These are phyloP conservation scores for Syncephalastrum contaminatum DNA, from an alignment of 371 early-diverging fungal species.

Conservation along the genomic window DNA sequence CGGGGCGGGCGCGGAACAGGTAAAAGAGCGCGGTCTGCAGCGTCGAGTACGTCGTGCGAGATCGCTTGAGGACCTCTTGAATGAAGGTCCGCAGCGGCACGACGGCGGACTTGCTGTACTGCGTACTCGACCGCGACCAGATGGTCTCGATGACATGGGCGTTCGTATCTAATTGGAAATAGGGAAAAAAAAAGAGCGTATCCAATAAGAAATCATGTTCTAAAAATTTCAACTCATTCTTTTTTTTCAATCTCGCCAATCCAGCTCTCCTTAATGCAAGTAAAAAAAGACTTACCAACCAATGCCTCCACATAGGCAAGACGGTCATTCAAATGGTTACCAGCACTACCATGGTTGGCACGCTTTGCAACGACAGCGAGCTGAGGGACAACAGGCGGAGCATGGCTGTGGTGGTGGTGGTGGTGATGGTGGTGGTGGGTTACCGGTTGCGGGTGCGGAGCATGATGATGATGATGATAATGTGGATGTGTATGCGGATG, in stretches of 20 bases:
- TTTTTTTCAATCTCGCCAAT: neutral
- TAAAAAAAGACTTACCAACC: slow-evolving; percentile 37
- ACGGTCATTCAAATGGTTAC: slow-evolving; percentile 17
- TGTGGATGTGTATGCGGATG: slow-evolving; percentile 7
- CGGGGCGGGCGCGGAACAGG: slow-evolving; percentile 54
- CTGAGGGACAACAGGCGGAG: neutral
- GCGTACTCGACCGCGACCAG: slow-evolving; percentile 44
- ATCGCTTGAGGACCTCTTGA: slow-evolving; percentile 75
- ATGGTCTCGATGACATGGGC: slow-evolving; percentile 62
- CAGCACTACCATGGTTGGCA: neutral
- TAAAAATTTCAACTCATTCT: too few relatives aligned
- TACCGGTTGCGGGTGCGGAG: slow-evolving; percentile 2
- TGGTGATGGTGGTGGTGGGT: slow-evolving; percentile 13
- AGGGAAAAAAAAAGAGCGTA: too few relatives aligned
- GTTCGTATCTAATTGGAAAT: slow-evolving; percentile 45
- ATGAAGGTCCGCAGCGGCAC: slow-evolving; percentile 72
- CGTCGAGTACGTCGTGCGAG: slow-evolving; percentile 77
- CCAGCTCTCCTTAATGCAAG: neutral
- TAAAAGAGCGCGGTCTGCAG: slow-evolving; percentile 76
- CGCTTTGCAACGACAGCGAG: neutral
- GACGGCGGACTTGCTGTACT: slow-evolving; percentile 41
- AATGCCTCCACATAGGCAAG: slow-evolving; percentile 52
- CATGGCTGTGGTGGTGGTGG: slow-evolving; percentile 5
- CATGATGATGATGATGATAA: slow-evolving; percentile 11
- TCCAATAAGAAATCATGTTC: too few relatives aligned